A percentile compares a stretch with the other conserved stretches of the same genome.
These are phyloP conservation scores for Talaromyces piceae DNA, from an alignment of 2,329 filamentous ascomycete species.

Conservation along the genomic window DNA sequence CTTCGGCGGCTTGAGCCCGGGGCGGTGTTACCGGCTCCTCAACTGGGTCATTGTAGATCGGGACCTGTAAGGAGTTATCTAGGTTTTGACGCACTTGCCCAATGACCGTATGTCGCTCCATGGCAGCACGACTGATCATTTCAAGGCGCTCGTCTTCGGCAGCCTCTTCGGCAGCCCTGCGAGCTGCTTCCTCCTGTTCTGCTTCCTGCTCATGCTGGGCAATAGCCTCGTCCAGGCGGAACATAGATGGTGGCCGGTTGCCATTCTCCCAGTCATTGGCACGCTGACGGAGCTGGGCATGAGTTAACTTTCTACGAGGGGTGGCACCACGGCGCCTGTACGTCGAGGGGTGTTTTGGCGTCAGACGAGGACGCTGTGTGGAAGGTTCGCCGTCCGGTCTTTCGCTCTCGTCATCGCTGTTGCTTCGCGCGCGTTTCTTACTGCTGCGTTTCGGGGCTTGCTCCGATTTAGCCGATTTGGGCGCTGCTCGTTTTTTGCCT, in stretches of 20 bases:
- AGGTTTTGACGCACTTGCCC: slow-evolving; percentile 5
- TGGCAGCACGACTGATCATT: slow-evolving; percentile 3
- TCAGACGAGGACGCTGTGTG: slow-evolving; percentile 4
- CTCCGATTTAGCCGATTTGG: background rate
- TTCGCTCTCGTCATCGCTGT: slow-evolving; percentile 1
- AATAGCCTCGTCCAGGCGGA: slow-evolving; percentile 6
- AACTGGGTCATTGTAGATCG: background rate
- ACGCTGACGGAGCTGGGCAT: slow-evolving; percentile 4
- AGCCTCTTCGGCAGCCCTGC: slow-evolving; percentile 4
- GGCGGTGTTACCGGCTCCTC: background rate
- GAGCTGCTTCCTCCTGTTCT: background rate
- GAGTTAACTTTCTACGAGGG: background rate
- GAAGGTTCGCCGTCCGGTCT: slow-evolving; percentile 3
- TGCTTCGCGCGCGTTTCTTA: slow-evolving; percentile 6
- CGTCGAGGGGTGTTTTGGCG: background rate
- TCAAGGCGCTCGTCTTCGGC: slow-evolving; percentile 3
- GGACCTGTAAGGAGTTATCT: slow-evolving; percentile 1
- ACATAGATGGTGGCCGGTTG: background rate
- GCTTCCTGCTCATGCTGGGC: slow-evolving; percentile 4
- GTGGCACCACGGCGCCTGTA: slow-evolving; percentile 4
- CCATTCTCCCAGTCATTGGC: background rate
- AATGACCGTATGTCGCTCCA: slow-evolving; percentile 6
- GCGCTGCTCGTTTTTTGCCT: background rate
- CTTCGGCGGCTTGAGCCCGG: background rate
- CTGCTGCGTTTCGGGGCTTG: slow-evolving; percentile 3